Conservation (phyloP, 1,284 basidiomycete genomes). For the Sporisorium scitamineum region DNA sequence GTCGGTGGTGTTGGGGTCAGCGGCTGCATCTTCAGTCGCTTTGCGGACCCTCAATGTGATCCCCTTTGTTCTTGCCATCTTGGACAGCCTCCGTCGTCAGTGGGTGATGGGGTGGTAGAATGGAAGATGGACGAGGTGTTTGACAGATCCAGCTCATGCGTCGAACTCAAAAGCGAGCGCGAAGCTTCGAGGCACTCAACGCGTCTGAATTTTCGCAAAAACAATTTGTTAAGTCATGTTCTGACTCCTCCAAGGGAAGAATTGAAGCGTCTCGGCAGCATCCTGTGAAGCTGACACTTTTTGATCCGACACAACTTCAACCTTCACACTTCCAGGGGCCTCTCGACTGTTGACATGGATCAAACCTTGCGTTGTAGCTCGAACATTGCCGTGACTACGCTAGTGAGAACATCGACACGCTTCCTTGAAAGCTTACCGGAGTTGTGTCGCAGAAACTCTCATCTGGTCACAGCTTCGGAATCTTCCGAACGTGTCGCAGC, state of each 20-base stretch:
- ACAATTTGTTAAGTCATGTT: neutral
- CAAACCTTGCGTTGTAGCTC: neutral
- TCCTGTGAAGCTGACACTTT: neutral
- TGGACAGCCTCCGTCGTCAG: neutral
- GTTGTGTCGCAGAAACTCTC: neutral
- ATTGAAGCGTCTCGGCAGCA: neutral
- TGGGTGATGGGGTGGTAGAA: neutral
- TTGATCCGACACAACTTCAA: neutral
- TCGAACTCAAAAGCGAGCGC: neutral
- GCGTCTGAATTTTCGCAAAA: neutral
- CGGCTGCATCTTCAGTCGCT: slow-evolving; percentile 14
- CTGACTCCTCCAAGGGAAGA: too few relatives aligned
- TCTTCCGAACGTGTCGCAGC: neutral
- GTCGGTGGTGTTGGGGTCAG: neutral
- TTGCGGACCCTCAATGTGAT: slow-evolving; percentile 49
- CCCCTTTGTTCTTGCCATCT: slow-evolving; percentile 45
- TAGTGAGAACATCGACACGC: neutral
- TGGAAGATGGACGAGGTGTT: neutral
- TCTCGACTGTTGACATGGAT: neutral
- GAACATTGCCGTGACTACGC: too few relatives aligned
- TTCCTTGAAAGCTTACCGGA: neutral
- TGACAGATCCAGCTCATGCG: neutral
- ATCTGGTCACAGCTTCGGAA: neutral
- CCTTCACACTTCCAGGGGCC: too few relatives aligned
- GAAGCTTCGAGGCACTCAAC: slow-evolving; percentile 3